A percentile compares a stretch with the other conserved stretches of the same genome.
These are phyloP conservation scores for Prototheca wickerhamii DNA, from an alignment of 163 green algal species.

Conservation along the genomic window DNA sequence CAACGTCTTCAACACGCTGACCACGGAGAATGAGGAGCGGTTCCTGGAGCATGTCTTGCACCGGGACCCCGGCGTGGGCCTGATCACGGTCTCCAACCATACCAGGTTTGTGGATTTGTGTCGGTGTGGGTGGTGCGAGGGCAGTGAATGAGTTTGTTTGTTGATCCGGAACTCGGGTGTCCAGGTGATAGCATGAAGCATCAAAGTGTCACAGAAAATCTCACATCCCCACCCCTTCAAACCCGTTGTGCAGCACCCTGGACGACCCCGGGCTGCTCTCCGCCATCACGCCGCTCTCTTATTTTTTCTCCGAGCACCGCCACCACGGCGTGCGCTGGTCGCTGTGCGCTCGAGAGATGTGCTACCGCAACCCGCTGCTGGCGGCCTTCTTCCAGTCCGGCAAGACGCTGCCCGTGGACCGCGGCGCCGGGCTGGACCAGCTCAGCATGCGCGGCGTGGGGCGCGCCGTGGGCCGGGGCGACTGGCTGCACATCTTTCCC, in stretches of 20 bases:
- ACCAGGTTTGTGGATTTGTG: slow-evolving; percentile 44
- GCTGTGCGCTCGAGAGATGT: slow-evolving; percentile 77
- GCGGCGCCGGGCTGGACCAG: slow-evolving; percentile 59
- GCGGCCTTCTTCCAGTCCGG: slow-evolving; percentile 71
- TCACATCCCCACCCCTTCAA: neutral
- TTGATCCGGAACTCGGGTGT: neutral
- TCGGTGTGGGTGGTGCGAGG: neutral
- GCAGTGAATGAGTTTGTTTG: neutral
- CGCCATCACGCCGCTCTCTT: slow-evolving; percentile 57
- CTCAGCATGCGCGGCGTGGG: slow-evolving; percentile 50
- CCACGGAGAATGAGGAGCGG: slow-evolving; percentile 33
- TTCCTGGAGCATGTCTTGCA: slow-evolving; percentile 38
- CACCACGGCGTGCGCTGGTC: slow-evolving; percentile 61
- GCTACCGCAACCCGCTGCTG: slow-evolving; percentile 59
- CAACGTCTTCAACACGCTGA: slow-evolving; percentile 52
- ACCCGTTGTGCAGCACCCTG: slow-evolving; percentile 52
- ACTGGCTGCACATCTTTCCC: slow-evolving; percentile 87
- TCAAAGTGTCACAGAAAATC: neutral
- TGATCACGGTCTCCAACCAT: slow-evolving; percentile 83
- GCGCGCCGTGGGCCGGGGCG: slow-evolving; percentile 32
- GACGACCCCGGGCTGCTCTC: slow-evolving; percentile 74
- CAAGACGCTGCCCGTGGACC: slow-evolving; percentile 77
- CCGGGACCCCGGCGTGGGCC: slow-evolving; percentile 28
- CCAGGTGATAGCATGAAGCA: neutral
- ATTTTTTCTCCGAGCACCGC: slow-evolving; percentile 58